Conservation (phyloP, 2,329 filamentous ascomycete species). For the Metarhizium brunneum region DNA sequence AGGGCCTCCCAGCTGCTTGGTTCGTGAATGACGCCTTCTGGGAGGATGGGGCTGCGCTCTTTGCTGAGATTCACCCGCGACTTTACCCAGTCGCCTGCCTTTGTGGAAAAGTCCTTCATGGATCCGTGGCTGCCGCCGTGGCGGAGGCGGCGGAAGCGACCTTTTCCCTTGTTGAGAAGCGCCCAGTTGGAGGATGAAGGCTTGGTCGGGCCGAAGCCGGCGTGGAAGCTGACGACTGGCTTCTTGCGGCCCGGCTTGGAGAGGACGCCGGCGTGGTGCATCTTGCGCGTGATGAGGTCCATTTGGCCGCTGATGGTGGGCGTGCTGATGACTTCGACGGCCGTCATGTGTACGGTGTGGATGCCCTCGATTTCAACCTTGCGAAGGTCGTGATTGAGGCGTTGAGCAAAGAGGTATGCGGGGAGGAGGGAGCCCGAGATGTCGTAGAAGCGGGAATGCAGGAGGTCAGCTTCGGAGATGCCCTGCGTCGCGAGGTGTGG, state of each 20-base stretch:
- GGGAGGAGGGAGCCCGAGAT: conserved; percentile 41
- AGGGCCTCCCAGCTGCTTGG: neutral
- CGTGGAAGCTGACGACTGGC: conserved; percentile 2
- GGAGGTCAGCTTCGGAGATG: conserved; percentile 31
- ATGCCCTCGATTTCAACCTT: conserved; percentile 25
- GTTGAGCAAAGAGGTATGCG: conserved; percentile 35
- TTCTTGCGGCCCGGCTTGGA: conserved; percentile 11
- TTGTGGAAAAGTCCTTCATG: conserved; percentile 15
- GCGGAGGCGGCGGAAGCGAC: conserved; percentile 5
- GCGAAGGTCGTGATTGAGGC: conserved; percentile 33
- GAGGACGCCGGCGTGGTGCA: conserved; percentile 12
- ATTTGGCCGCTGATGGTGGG: conserved; percentile 41
- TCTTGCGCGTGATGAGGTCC: conserved; percentile 27
- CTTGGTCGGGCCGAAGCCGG: neutral
- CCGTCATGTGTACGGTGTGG: conserved; percentile 29
- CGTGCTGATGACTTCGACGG: conserved; percentile 40
- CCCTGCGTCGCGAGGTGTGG: conserved; percentile 21
- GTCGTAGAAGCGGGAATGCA: conserved; percentile 39
- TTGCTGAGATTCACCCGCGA: conserved; percentile 12
- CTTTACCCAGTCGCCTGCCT: conserved; percentile 18
- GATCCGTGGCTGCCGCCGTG: conserved; percentile 8
- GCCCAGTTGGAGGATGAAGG: conserved; percentile 1
- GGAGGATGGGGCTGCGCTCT: conserved; percentile 6
- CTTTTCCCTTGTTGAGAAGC: conserved; percentile 6
- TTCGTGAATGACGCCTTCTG: neutral